A percentile compares a stretch with the other conserved stretches of the same genome.
These are phyloP conservation scores for Halophytophthora polymorphica DNA, from an alignment of 352 stramenopile genomes.

Conservation along the genomic window DNA sequence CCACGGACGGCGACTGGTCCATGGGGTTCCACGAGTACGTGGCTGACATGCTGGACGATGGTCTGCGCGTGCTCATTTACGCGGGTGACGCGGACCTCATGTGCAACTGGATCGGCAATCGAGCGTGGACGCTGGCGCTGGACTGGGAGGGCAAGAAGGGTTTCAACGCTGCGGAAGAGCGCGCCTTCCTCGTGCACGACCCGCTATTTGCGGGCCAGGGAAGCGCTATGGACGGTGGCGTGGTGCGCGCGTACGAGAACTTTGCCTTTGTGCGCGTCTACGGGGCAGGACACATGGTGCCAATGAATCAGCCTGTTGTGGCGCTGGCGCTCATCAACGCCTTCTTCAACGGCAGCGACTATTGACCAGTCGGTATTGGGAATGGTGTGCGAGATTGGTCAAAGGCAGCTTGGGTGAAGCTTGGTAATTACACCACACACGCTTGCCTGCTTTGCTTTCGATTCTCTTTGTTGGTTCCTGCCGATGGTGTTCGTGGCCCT, in stretches of 20 bases:
- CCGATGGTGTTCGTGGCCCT: no score
- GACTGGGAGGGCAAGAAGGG: slow-evolving; percentile 85
- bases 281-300: slow-evolving; percentile 56
- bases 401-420: no score
- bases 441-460: no score
- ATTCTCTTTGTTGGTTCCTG: no score
- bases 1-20: slow-evolving; percentile 86
- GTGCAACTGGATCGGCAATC: slow-evolving; percentile 95
- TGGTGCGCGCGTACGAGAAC: slow-evolving; percentile 35
- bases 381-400: no score
- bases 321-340: slow-evolving; percentile 44
- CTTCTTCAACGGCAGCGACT: slow-evolving; percentile 37
- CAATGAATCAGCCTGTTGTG: slow-evolving; percentile 42
- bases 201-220: slow-evolving; percentile 14
- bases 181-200: slow-evolving; percentile 28
- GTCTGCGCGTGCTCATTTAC: slow-evolving; percentile 90
- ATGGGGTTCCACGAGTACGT: slow-evolving; percentile 86
- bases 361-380: slow-evolving; percentile 2
- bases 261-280: slow-evolving; percentile 53
- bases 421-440: no score
- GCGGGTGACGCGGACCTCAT: slow-evolving; percentile 95
- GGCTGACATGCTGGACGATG: slow-evolving; percentile 74
- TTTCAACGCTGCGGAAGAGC: slow-evolving; percentile 59
- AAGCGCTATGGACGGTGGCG: slow-evolving; percentile 18
- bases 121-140: slow-evolving; percentile 89